phyloP scores from a whole-genome alignment of 1,284 basidiomycete genomes.

The Neolentinus lepideus region DNA sequence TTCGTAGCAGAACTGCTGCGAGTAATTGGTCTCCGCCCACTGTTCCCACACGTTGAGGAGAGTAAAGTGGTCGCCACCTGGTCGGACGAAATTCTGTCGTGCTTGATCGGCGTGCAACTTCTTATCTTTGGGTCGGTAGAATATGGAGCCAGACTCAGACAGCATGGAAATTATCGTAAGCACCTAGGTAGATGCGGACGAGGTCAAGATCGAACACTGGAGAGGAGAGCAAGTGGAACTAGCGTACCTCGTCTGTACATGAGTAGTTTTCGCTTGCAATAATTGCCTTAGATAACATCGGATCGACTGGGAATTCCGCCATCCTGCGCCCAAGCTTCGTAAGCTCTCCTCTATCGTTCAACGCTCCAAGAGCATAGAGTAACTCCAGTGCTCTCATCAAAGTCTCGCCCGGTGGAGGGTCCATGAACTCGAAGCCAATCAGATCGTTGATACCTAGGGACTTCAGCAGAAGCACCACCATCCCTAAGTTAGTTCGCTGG shows the following conservation, averaged over 20 bases:
- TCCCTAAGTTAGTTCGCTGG: constrained; percentile 94
- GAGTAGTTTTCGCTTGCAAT: constrained; percentile 90
- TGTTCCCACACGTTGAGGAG: constrained; percentile 97
- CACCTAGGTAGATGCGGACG: constrained; percentile 46
- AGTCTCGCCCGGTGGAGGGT: constrained; percentile 98
- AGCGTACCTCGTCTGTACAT: constrained; percentile 91
- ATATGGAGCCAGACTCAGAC: constrained; percentile 89
- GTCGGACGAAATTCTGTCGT: constrained; percentile 90
- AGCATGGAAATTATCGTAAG: constrained; percentile 98
- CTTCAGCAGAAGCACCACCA: constrained; percentile 93
- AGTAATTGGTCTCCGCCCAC: constrained; percentile 96
- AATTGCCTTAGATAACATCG: constrained; percentile 95
- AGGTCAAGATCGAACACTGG: too few species aligned
- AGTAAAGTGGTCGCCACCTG: constrained; percentile 98
- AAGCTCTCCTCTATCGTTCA: constrained; percentile 94
- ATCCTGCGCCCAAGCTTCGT: constrained; percentile 95
- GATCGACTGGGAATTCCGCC: constrained; percentile 99
- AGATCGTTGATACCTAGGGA: constrained; percentile 96
- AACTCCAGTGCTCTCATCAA: constrained; percentile 92
- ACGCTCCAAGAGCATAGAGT: constrained; percentile 90
- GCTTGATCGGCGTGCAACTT: constrained; percentile 94
- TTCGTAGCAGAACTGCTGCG: constrained; percentile 91
- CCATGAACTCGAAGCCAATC: constrained; percentile 98
- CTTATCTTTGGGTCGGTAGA: constrained; percentile 98
- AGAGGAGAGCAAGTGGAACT: neutral